Base-by-base conservation (phyloP, 2,329 filamentous ascomycete species). In the Botryotinia calthae region DNA sequence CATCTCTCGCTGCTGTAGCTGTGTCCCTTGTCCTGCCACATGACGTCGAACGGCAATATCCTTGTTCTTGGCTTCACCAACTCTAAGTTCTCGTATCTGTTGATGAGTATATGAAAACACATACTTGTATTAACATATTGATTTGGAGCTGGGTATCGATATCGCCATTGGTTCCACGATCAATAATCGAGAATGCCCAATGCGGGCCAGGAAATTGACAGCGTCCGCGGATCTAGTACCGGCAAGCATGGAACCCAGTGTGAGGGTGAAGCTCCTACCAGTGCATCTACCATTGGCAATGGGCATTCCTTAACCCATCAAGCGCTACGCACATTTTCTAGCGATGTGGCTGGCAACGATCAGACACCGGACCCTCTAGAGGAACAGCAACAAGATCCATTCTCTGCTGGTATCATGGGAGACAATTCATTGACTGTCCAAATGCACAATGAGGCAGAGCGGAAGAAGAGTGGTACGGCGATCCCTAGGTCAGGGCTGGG, bases 401-500 rank as follows among this genome's bases (percentile, higher is more conserved):
- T 68, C 34, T 67, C 63, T 37, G 63, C 51, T 9, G 42, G 54
- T 16, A 46, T 63, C 7, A 66, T 73, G 56, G 76, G 64, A 42
- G 75, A 75, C n/a, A 70, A 76, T 64, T 76, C 77, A 51, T 72
- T 78, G 48, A 76, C 75, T 8, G 70, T 74, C 63, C 78, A 79
- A 71, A 74, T 77, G 74, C 74, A 79, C 34, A 76, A 77, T 68
- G 74, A 74, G 63, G 73, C 74, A 25, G 76, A 80, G 42, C 74
- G 71, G 61, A 78, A 79, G 56, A 79, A 76, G 63, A 78, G 80
- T 71, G 76, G 77, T 72, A 73, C 70, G 76, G 80, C 68, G 77
- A 79, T 73, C 75, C 81, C 76, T 78, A 84, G 72, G 79, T 81
- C 68, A 77, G 84, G 76, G 78, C 81, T 75, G 74, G 83, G 77